These are phyloP conservation scores for Daldinia sp. DNA, from an alignment of 2,329 filamentous ascomycete genomes.

Conservation along the genomic window DNA sequence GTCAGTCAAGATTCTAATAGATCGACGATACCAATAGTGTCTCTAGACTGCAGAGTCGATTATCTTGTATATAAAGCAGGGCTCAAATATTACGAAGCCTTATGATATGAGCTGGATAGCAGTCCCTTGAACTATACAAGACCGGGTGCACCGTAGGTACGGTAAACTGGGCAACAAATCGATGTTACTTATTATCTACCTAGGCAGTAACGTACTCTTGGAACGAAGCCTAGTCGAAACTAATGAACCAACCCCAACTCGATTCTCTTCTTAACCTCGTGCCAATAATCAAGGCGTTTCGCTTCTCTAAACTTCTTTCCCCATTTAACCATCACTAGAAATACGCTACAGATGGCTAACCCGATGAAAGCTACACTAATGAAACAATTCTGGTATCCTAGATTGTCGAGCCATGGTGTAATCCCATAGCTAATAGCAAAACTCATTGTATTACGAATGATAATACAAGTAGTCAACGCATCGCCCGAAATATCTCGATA, in stretches of 20 bases:
- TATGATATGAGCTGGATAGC: neutral
- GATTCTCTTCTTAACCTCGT: constrained; percentile 43
- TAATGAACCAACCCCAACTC: constrained; percentile 45
- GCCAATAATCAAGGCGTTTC: constrained; percentile 45
- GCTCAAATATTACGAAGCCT: neutral
- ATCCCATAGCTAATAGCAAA: constrained; percentile 54
- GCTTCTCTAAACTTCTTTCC: constrained; percentile 44
- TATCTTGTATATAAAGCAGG: neutral
- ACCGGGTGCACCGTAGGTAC: too few species aligned
- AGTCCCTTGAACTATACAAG: too few species aligned
- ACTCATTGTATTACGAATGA: constrained; percentile 52
- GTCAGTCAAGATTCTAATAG: constrained; percentile 39
- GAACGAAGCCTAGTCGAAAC: too few species aligned
- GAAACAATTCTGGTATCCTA: constrained; percentile 56
- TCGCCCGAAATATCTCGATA: constrained; percentile 53
- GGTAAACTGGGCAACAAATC: too few species aligned
- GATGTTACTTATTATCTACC: too few species aligned
- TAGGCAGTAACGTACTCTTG: too few species aligned
- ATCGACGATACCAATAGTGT: constrained; percentile 42
- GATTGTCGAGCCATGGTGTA: constrained; percentile 54
- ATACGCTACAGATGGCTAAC: constrained; percentile 44
- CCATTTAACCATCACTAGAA: constrained; percentile 45
- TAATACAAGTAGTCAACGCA: constrained; percentile 51
- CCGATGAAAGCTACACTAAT: constrained; percentile 48
- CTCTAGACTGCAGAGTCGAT: neutral